Percentiles rank a stretch among this genome's conserved stretches.
Conservation (phyloP, 371 early-diverging fungal genomes). For the Catenaria anguillulae region DNA sequence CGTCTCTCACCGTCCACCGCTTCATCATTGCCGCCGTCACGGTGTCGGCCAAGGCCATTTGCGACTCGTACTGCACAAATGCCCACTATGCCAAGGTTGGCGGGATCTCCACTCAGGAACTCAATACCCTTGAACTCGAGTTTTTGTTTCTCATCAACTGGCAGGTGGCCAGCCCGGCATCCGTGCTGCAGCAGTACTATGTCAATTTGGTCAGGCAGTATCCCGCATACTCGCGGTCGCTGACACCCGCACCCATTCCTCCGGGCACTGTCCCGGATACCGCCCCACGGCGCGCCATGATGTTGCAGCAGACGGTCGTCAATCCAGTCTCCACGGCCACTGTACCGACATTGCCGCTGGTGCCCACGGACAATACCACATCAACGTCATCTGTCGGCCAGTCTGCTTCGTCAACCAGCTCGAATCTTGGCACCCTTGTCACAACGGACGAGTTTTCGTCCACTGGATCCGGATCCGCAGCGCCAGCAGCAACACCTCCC, state of each 20-base stretch:
- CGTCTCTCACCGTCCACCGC: conserved; percentile 81
- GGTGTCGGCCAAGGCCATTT: conserved; percentile 70
- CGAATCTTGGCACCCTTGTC: no score
- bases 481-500: no score
- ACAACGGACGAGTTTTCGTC: no score
- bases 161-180: conserved; percentile 60
- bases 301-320: no score
- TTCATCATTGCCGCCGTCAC: conserved; percentile 88
- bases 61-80: conserved; percentile 74
- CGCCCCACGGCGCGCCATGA: not conserved
- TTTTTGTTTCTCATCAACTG: conserved; percentile 75
- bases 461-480: no score
- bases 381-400: no score
- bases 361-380: no score
- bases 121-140: conserved; percentile 89
- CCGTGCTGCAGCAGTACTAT: conserved; percentile 72
- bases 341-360: no score
- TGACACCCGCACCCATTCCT: not conserved
- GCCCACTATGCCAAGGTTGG: conserved; percentile 85
- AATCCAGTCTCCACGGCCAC: no score
- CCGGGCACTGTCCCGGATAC: not conserved
- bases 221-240: not conserved
- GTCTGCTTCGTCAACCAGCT: no score
- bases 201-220: conserved; percentile 58
- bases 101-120: conserved; percentile 77